These are phyloP conservation scores for Gelatoporia subvermispora DNA, from an alignment of 768 basidiomycete species.

Conservation along the genomic window DNA sequence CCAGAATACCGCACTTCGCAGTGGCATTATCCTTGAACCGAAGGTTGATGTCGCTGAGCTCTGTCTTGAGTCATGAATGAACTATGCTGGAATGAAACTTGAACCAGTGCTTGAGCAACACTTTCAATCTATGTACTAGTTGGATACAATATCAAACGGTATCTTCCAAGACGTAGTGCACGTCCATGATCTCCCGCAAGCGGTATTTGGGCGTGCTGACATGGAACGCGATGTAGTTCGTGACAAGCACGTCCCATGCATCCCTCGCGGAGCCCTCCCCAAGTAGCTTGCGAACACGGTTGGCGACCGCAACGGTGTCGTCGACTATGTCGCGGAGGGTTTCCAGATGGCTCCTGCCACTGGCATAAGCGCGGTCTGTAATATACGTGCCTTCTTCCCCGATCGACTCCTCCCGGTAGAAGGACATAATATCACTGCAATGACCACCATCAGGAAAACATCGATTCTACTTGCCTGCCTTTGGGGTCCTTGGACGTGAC, in stretches of 20 bases:
- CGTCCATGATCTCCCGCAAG: constrained; percentile 5
- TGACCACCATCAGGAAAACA: too few relatives aligned
- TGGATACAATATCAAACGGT: too few relatives aligned
- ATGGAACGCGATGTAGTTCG: constrained; percentile 16
- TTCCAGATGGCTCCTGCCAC: background rate
- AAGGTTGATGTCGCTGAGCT: constrained; percentile 9
- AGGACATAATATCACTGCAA: constrained; percentile 9
- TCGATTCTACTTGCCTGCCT: too few relatives aligned
- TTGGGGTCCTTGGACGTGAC: too few relatives aligned
- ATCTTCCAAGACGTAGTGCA: background rate
- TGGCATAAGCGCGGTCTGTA: constrained; percentile 8
- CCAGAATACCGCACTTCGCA: constrained; percentile 20
- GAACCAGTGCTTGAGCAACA: too few relatives aligned
- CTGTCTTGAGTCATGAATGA: constrained; percentile 17
- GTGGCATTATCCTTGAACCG: constrained; percentile 20
- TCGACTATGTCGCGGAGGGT: constrained; percentile 6
- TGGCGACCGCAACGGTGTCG: constrained; percentile 17
- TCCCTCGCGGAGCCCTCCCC: constrained; percentile 4
- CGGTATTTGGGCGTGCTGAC: constrained; percentile 3
- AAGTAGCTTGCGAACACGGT: constrained; percentile 5
- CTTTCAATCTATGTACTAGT: too few relatives aligned
- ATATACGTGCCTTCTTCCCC: constrained; percentile 14
- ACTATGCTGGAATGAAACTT: constrained; percentile 32
- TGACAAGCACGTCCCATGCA: constrained; percentile 14
- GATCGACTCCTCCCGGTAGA: constrained; percentile 15